Evolutionary conservation across 2,329 filamentous ascomycete species (phyloP), one percentile per base, ranked within the genome.

Genomic region (Neocucurbitaria cava): DNA sequence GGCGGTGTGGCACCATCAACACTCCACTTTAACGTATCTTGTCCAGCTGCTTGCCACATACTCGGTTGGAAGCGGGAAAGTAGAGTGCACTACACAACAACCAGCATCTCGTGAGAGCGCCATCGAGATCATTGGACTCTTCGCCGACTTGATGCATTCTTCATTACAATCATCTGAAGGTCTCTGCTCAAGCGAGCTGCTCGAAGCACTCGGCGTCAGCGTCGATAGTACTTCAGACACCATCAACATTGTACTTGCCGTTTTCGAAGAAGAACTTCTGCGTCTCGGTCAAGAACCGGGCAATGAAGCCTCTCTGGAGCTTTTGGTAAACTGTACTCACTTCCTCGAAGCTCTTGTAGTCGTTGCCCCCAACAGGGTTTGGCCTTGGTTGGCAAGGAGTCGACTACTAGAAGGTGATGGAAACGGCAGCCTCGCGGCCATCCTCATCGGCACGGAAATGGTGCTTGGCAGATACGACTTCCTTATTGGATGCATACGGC

Each of bases 381-480:
- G 95, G 93, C 92, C 94, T 3, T 91, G 94, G 72, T 83, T 99
- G 66, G 87, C 89, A 3, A 87, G 91, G 52, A 96, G 91, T 72
- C 87, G 88, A 58, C 80, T 99, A 17, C 81, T 99, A 41, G 89
- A 90, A 63, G 85, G 87, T 5, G 88, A 92, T 62, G 88, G 90
- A 9, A 88, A 88, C 58, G 88, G 92, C 10, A 88, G 89, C 56
- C 83, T 99, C 56, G 86, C 88, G 35, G 87, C 87, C 45, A 87
- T 98, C 46, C 85, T 96, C 2, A 90, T 90, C n/a, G 88, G 87
- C 21, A 85, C 92, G 3, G 95, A 99, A 69, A 84, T 96, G 52
- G 86, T 90, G 2, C 83, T 85, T 4, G 89, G 89, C 46, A 85
- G 88, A 48, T 96, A 92, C 64, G 85, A 89, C 7, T 89, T 99